Evolutionary conservation across 2,329 filamentous ascomycete genomes (phyloP).

Genomic region (Ophiostoma ips): DNA sequence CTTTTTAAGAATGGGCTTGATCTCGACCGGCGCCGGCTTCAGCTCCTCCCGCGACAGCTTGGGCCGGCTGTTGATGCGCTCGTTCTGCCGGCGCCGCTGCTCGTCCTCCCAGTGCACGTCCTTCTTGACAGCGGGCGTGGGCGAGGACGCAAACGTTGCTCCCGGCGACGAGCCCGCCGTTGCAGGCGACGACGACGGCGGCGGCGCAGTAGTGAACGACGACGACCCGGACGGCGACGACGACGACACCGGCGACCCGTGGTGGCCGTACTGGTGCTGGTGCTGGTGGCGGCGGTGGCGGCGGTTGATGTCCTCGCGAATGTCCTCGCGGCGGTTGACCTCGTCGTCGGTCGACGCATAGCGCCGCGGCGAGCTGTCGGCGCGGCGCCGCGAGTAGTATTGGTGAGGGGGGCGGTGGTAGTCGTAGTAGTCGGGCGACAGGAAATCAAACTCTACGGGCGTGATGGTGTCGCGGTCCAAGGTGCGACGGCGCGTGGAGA

Average conservation of each 20-base stretch:
- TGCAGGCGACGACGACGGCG: constrained; percentile 6
- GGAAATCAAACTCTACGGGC: too few relatives aligned
- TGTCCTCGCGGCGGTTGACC: constrained; percentile 8
- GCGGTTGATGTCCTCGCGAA: too few relatives aligned
- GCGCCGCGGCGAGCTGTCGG: constrained; percentile 9
- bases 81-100: constrained; percentile 18
- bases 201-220: background rate
- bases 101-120: constrained; percentile 20
- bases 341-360: constrained; percentile 15
- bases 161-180: too few relatives aligned
- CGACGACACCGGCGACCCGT: constrained; percentile 4
- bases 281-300: constrained; percentile 13
- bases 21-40: constrained; percentile 12
- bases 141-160: background rate
- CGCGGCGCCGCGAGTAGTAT: constrained; percentile 1
- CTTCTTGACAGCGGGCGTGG: constrained; percentile 14
- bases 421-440: background rate
- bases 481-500: background rate
- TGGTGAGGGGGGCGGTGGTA: too few relatives aligned
- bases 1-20: constrained; percentile 22
- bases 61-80: constrained; percentile 18
- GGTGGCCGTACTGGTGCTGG: background rate
- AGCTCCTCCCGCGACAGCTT: constrained; percentile 12
- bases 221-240: background rate
- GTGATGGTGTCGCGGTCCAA: background rate